Percentiles rank a stretch among this genome's conserved stretches.
These are phyloP conservation scores for Musa acuminata DNA, from an alignment of 176 grass and related monocot species.

Conservation along the genomic window DNA sequence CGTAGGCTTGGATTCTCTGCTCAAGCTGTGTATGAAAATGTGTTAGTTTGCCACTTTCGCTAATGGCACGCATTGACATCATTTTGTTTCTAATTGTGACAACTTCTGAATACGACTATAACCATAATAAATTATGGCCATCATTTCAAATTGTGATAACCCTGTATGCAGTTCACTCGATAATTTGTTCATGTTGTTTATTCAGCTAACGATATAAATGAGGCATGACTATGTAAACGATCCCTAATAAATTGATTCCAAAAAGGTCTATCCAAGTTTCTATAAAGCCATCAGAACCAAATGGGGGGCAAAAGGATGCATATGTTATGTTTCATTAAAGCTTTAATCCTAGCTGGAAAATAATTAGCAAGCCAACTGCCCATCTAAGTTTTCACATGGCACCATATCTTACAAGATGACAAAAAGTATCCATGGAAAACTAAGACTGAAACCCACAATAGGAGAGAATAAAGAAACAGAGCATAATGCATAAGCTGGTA, in stretches of 20 bases:
- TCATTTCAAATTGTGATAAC: not conserved
- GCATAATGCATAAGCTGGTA: not conserved
- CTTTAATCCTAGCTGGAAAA: not conserved
- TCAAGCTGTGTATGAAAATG: slow-evolving; percentile 56
- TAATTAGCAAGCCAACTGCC: not conserved
- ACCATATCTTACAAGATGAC: no score
- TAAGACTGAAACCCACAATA: no score
- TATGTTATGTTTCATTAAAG: not conserved
- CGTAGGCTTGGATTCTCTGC: slow-evolving; percentile 48
- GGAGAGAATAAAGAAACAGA: no score
- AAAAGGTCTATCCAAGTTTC: not conserved
- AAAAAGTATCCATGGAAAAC: no score
- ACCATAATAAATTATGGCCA: not conserved
- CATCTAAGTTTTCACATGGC: not conserved
- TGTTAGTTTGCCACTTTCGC: not conserved
- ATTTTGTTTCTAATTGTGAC: not conserved
- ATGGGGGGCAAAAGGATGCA: not conserved
- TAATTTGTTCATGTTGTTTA: not conserved
- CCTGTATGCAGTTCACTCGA: not conserved
- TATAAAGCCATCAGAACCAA: not conserved
- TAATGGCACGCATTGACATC: no score
- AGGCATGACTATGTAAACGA: not conserved
- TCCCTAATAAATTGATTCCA: no score
- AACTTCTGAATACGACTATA: not conserved
- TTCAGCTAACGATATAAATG: not conserved